Base-by-base conservation (phyloP, 345 rosid species). In the Lepidium sativum region DNA sequence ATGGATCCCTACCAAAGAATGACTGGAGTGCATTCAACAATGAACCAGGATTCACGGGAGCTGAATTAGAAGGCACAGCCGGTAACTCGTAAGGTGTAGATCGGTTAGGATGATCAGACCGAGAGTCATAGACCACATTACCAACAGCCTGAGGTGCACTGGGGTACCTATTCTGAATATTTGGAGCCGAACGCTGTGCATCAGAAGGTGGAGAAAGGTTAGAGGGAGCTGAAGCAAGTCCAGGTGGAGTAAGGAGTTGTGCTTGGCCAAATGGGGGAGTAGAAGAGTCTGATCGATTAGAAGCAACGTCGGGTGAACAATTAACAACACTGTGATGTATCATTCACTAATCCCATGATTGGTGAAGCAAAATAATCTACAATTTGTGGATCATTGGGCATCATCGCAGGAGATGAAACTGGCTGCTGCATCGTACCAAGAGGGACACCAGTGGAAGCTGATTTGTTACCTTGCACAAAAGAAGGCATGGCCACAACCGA, bases 301-400 rank as follows among this genome's bases (percentile, higher is more conserved):
- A 41, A 33, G 70, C 54, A 12, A 50, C 32, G 18, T 50, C 34
- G 0, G 61, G 31, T 58, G 76, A 44, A 58, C 39, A 48, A 65
- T 71, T 58, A 51, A 65, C 54, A 72, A 65, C 71, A n/a, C 20
- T 72, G 60, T 44, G 71, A 41, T 65, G 71, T 17, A 72, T 72
- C 76, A 57, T 65, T 15, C 31, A 72, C 71, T 65, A 72, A 29
- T 25, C 76, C 67, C 76, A 72, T 65, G 33, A 65, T 47, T 33
- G 71, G 76, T 65, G 76, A 72, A 57, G 71, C n/a, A 42, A 65
- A 72, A 20, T 6, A 2, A 42, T 72, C 76, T 54, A 86, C 69
- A 65, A 88, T 83, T 34, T 95, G 84, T 1, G 88, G 83, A 54
- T 82, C 88, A 75, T 80, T 88, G 79, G 83, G 78, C 48, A 80